Evolutionary conservation across 352 stramenopile genomes (phyloP).

Genomic region (Halophytophthora polymorphica): DNA sequence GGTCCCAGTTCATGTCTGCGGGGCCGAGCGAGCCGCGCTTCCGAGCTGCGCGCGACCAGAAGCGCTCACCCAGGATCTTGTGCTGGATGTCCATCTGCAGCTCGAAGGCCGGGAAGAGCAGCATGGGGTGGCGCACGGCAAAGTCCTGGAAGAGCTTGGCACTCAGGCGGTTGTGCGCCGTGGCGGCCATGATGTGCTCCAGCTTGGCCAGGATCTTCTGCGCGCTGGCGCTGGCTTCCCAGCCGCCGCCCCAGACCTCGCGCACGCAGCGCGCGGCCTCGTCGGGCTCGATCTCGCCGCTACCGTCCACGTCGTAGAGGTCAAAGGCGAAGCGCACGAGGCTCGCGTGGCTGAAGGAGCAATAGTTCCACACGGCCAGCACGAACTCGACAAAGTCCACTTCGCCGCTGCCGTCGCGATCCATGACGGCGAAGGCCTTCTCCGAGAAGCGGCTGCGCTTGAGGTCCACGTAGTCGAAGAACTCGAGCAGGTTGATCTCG

Average conservation of each 20-base stretch:
- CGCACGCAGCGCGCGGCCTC: slow-evolving; percentile 48
- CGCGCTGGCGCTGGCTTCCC: slow-evolving; percentile 47
- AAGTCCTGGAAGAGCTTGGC: slow-evolving; percentile 56
- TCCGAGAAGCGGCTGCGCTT: slow-evolving; percentile 57
- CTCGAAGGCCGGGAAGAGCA: slow-evolving; percentile 68
- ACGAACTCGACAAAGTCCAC: slow-evolving; percentile 79
- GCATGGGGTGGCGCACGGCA: slow-evolving; percentile 49
- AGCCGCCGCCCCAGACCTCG: slow-evolving; percentile 58
- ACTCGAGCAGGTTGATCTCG: slow-evolving; percentile 65
- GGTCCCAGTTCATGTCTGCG: slow-evolving; percentile 33
- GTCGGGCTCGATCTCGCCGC: slow-evolving; percentile 57
- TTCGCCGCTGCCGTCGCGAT: slow-evolving; percentile 59
- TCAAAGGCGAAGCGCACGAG: slow-evolving; percentile 73
- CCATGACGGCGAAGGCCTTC: slow-evolving; percentile 74
- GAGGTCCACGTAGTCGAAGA: slow-evolving; percentile 74
- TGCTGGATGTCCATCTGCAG: slow-evolving; percentile 63
- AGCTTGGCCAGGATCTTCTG: slow-evolving; percentile 62
- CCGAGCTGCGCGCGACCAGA: slow-evolving; percentile 49
- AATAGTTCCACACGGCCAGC: slow-evolving; percentile 76
- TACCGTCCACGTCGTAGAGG: slow-evolving; percentile 69
- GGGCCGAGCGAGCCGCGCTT: slow-evolving; percentile 36
- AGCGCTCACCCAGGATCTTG: slow-evolving; percentile 52
- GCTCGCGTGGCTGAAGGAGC: slow-evolving; percentile 57
- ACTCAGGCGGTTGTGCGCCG: slow-evolving; percentile 29
- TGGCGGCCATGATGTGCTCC: slow-evolving; percentile 38